Conservation (phyloP, 2,329 filamentous ascomycete genomes). For the Coniochaeta pulveracea region DNA sequence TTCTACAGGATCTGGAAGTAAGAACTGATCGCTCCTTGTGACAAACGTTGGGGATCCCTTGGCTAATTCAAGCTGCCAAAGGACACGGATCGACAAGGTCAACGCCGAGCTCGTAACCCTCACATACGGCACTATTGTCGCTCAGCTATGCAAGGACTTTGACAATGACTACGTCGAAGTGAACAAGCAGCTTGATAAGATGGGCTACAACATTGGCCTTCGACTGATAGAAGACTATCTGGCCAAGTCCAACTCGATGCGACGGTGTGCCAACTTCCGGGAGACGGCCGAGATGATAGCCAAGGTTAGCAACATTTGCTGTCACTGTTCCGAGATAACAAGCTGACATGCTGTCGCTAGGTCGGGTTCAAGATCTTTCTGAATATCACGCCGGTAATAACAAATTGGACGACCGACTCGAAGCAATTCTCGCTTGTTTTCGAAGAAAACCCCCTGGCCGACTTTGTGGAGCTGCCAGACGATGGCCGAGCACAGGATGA, state of each 20-base stretch:
- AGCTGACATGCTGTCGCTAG: slow-evolving; percentile 31
- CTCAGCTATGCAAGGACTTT: slow-evolving; percentile 92
- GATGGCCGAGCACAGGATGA: slow-evolving; percentile 93
- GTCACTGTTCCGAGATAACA: not conserved
- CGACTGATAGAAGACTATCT: slow-evolving; percentile 96
- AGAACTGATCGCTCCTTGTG: slow-evolving; percentile 24
- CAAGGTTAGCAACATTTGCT: slow-evolving; percentile 36
- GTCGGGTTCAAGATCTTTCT: slow-evolving; percentile 99
- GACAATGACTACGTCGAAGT: slow-evolving; percentile 90
- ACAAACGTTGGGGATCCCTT: not conserved
- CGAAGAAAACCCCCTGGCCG: slow-evolving; percentile 91
- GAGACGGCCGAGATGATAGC: slow-evolving; percentile 97
- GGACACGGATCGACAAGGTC: slow-evolving; percentile 92
- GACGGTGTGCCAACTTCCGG: slow-evolving; percentile 81
- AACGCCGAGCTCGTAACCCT: slow-evolving; percentile 95
- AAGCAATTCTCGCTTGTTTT: slow-evolving; percentile 95
- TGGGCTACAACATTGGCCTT: slow-evolving; percentile 97
- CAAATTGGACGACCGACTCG: slow-evolving; percentile 92
- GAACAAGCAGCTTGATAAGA: slow-evolving; percentile 95
- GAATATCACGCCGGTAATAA: slow-evolving; percentile 86
- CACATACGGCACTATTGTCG: slow-evolving; percentile 95
- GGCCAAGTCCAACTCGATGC: slow-evolving; percentile 83
- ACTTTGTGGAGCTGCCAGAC: slow-evolving; percentile 95
- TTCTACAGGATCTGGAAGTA: slow-evolving; percentile 77
- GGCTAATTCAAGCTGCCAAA: slow-evolving; percentile 25